phyloP scores from a whole-genome alignment of 768 basidiomycete genomes.

The Daedaleopsis sinensis region DNA sequence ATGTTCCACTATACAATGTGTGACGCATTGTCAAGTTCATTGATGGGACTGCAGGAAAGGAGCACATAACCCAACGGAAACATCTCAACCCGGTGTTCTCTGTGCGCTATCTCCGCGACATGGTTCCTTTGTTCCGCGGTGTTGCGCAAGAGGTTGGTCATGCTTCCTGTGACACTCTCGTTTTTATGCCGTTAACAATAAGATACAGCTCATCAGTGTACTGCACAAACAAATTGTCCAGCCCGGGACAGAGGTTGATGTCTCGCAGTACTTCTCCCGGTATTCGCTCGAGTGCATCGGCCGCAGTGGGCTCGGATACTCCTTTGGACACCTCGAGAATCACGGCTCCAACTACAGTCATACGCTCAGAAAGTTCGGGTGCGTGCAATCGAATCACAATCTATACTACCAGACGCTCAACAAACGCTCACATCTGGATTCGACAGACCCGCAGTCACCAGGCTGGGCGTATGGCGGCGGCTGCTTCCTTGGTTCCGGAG shows the following conservation, averaged over 20 bases:
- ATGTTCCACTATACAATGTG: not conserved
- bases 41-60: not conserved
- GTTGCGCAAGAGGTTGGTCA: conserved; percentile 4
- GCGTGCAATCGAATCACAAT: not conserved
- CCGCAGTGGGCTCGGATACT: conserved; percentile 4
- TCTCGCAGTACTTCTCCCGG: conserved; percentile 5
- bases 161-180: not conserved
- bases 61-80: conserved; percentile 11
- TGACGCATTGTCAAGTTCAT: too few relatives aligned
- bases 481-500: conserved; percentile 6
- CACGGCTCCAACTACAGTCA: conserved; percentile 14
- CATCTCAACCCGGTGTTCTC: conserved; percentile 9
- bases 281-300: conserved; percentile 13
- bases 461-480: conserved; percentile 1
- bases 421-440: not conserved
- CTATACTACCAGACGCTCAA: not conserved
- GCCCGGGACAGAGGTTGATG: conserved; percentile 4
- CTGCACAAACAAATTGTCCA: not conserved
- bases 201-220: not conserved
- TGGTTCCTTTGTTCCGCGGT: not conserved
- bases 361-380: conserved; percentile 14
- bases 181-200: too few relatives aligned
- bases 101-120: not conserved
- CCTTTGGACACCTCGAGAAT: conserved; percentile 11
- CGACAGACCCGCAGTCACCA: conserved; percentile 3